phyloP scores from a whole-genome alignment of 2,329 filamentous ascomycete genomes.

The Fusarium staphyleae region DNA sequence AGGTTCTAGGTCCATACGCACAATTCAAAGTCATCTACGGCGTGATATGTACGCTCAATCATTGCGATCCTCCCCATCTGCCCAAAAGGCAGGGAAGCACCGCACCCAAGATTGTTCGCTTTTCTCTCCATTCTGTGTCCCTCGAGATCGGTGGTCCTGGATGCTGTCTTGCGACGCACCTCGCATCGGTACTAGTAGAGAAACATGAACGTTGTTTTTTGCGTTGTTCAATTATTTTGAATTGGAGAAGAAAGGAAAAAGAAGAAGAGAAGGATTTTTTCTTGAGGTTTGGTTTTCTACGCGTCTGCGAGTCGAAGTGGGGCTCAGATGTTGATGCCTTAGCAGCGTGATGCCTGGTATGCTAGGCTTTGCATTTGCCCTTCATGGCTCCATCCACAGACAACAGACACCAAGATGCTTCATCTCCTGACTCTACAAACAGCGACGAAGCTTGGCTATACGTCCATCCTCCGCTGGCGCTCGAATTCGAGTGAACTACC shows the following conservation, averaged over 20 bases:
- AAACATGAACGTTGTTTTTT: slow-evolving; percentile 55
- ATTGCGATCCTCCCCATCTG: slow-evolving; percentile 64
- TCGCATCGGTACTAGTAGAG: slow-evolving; percentile 53
- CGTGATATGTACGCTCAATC: slow-evolving; percentile 62
- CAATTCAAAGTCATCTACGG: slow-evolving; percentile 6
- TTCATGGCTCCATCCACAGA: too few relatives aligned
- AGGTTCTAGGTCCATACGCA: background rate
- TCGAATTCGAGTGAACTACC: too few relatives aligned
- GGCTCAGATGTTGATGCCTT: slow-evolving; percentile 24
- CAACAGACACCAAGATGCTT: too few relatives aligned
- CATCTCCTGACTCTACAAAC: too few relatives aligned
- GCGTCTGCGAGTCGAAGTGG: slow-evolving; percentile 23
- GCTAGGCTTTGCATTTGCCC: slow-evolving; percentile 15
- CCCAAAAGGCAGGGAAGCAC: slow-evolving; percentile 56
- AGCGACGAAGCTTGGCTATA: too few relatives aligned
- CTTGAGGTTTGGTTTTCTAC: slow-evolving; percentile 30
- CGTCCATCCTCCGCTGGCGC: too few relatives aligned
- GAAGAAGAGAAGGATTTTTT: slow-evolving; percentile 17
- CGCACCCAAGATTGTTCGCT: slow-evolving; percentile 67
- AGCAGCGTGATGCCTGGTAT: slow-evolving; percentile 17
- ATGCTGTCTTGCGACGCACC: slow-evolving; percentile 51
- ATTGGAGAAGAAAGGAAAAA: slow-evolving; percentile 40
- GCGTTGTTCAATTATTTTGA: slow-evolving; percentile 56
- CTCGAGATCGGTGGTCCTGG: slow-evolving; percentile 58
- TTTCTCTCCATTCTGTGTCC: slow-evolving; percentile 61